Evolutionary conservation across 73 alveolate species (phyloP).

Genomic region (Paramecium sexaurelia): DNA sequence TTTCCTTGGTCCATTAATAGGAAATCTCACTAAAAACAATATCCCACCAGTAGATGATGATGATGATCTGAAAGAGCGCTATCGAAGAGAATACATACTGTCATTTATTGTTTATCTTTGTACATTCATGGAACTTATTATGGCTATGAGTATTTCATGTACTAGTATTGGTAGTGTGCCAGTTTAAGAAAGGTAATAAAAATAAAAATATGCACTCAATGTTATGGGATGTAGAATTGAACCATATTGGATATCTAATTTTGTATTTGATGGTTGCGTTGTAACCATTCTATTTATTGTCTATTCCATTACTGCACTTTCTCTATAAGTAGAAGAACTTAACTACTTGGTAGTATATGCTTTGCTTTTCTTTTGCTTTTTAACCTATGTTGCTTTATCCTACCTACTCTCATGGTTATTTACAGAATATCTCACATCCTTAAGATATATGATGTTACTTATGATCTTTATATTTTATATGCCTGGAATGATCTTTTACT

Average conservation of each 20-base stretch:
- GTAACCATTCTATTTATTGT: background rate
- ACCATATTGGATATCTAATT: constrained; percentile 65
- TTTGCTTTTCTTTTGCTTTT: background rate
- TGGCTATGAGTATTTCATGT: background rate
- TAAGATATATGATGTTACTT: background rate
- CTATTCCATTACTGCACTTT: background rate
- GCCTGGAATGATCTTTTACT: background rate
- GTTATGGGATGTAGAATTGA: constrained; percentile 68
- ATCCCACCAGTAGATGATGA: background rate
- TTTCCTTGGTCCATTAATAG: constrained; percentile 18
- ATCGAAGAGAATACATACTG: background rate
- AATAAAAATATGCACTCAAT: constrained; percentile 64
- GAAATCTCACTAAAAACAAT: background rate
- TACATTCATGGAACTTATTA: background rate
- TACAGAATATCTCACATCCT: background rate
- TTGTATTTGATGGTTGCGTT: constrained; percentile 37
- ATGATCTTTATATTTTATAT: constrained; percentile 1
- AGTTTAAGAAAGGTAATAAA: constrained; percentile 52
- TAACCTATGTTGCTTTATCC: background rate
- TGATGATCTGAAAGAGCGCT: background rate
- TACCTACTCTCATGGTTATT: constrained; percentile 9
- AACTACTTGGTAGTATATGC: background rate
- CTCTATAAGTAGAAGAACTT: background rate
- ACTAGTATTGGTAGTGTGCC: background rate
- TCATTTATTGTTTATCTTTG: background rate